Evolutionary conservation across 495 filamentous ascomycete genomes (phyloP), one percentile per base, ranked within the genome.

Genomic region (Penicillium flavigenum): DNA sequence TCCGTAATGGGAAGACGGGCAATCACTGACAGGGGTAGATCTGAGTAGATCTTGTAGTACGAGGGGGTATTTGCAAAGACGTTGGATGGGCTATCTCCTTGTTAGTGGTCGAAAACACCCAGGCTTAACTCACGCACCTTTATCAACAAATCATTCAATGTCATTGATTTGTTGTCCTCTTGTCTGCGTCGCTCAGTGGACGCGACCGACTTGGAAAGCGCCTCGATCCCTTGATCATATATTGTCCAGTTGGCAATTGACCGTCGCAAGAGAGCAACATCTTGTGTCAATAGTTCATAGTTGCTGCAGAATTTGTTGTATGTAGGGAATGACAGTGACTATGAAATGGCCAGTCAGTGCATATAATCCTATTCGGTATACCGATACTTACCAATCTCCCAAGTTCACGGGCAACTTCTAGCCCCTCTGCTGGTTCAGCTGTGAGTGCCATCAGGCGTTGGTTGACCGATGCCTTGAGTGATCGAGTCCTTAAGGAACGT

Each of bases 51-150:
- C 90, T 5, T 85, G 79, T 51, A 98, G 90, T 20, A 98, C 77
- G 34, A 98, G 80, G 10, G 90, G 89, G 72, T 98, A 98, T 75
- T 88, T 91, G 80, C 90, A 95, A 14, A 98, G 82, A 34, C 94
- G 82, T 76, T 98, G 94, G 53, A 96, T 90, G 1, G 94, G 94
- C 94, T 96, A 63, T 31, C 24, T 38, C 19, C 2, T 24, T 61
- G 32, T 74, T 42, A 72, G 54, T 32, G 24, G 6, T 42, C 10
- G 14, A 14, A 14, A 47, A 16, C 20, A 29, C 48, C 5, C 39
- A 4, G 16, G 22, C 20, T 0, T 42, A 29, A n/a, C 11, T 42
- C 1, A 54, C 73, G 51, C 71, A 90, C 92, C 83, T 98, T 98
- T 48, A 96, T 91, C 39, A 98, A 80, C 46, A 98, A 79, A 70